Conservation (phyloP, 495 filamentous ascomycete species). For the Barbatosphaeria neglecta region DNA sequence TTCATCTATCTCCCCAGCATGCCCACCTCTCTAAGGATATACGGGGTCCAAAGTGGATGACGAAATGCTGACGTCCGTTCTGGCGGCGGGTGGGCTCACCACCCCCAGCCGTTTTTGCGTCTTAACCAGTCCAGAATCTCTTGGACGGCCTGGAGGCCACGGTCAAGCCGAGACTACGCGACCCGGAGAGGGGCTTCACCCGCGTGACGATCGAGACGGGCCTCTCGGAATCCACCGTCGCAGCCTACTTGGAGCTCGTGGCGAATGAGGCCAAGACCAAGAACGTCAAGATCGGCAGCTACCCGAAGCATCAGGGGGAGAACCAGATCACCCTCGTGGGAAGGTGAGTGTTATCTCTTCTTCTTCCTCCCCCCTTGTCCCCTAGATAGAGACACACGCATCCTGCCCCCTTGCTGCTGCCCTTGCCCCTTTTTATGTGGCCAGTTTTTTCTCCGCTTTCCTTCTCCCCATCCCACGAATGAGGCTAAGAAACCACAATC, state of each 20-base stretch:
- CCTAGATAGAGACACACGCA: not conserved
- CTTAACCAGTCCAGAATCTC: conserved; percentile 46
- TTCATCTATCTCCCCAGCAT: no score
- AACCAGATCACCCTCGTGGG: conserved; percentile 93
- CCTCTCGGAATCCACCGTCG: conserved; percentile 71
- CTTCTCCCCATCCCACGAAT: no score
- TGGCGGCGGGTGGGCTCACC: no score
- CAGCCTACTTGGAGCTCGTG: conserved; percentile 68
- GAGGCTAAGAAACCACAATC: no score
- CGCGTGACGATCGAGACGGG: conserved; percentile 79
- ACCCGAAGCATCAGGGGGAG: conserved; percentile 69
- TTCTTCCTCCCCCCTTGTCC: not conserved
- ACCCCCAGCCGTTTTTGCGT: not conserved
- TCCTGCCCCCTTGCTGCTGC: not conserved
- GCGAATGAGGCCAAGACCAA: conserved; percentile 54
- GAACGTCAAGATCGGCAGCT: conserved; percentile 92
- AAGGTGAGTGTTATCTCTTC: conserved; percentile 18
- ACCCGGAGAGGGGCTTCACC: conserved; percentile 67
- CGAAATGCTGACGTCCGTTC: no score
- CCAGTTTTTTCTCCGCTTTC: no score
- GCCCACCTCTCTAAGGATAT: no score
- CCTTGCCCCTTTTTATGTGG: no score
- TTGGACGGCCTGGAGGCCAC: conserved; percentile 63
- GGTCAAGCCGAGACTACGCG: conserved; percentile 54
- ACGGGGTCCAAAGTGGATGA: no score